Percentiles rank a stretch among this genome's conserved stretches.
Evolutionary conservation across 345 rosid genomes (phyloP).

Genomic region (Aquilaria malaccensis): DNA sequence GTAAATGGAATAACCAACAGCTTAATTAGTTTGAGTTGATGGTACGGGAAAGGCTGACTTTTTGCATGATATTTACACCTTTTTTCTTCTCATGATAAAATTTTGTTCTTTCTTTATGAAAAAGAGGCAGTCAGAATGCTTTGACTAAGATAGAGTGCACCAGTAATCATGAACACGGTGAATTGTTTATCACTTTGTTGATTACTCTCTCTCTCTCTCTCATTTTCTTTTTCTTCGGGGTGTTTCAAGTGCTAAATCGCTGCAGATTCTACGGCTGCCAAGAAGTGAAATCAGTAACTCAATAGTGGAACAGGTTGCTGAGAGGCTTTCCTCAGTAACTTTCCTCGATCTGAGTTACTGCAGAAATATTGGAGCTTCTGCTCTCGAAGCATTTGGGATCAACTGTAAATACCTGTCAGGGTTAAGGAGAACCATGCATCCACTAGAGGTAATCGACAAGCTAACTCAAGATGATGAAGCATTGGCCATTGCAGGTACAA

Average conservation of each 20-base stretch:
- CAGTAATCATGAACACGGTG: slow-evolving; percentile 1
- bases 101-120: too few species aligned
- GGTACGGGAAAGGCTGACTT: too few species aligned
- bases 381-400: slow-evolving; percentile 24
- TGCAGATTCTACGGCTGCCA: slow-evolving; percentile 21
- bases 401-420: slow-evolving; percentile 18
- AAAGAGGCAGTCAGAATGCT: too few species aligned
- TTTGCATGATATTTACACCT: too few species aligned
- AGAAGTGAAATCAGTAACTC: slow-evolving; percentile 21
- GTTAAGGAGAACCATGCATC: slow-evolving; percentile 23
- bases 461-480: slow-evolving; percentile 25
- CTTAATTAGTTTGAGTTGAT: too few species aligned
- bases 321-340: slow-evolving; percentile 17
- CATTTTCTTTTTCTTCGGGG: not conserved
- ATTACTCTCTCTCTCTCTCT: not conserved
- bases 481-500: slow-evolving; percentile 24
- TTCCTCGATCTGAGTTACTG: slow-evolving; percentile 27
- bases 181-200: slow-evolving; percentile 1
- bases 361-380: slow-evolving; percentile 14
- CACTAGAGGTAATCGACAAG: slow-evolving; percentile 15
- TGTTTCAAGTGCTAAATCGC: slow-evolving; percentile 21
- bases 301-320: slow-evolving; percentile 21
- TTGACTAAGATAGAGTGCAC: too few species aligned
- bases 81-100: too few species aligned
- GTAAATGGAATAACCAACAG: too few species aligned